Conservation (phyloP, 1,284 basidiomycete species). For the Cerrena zonata region DNA sequence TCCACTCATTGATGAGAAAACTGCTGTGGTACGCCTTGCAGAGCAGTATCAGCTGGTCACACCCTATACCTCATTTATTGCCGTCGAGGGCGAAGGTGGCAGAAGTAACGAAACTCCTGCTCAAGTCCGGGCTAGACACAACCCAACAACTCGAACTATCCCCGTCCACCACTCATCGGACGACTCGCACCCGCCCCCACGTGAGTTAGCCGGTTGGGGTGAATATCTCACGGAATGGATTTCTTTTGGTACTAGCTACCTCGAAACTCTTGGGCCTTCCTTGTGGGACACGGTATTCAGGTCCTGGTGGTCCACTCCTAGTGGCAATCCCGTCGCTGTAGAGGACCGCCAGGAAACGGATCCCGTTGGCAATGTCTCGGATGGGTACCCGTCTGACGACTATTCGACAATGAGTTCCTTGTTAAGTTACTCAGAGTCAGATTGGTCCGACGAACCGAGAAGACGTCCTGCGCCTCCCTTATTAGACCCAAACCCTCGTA, state of each 20-base stretch:
- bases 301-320: neutral
- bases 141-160: neutral
- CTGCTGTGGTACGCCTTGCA: conserved; percentile 8
- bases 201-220: too few species aligned
- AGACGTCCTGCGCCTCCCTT: conserved; percentile 1
- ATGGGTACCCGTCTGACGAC: conserved; percentile 1
- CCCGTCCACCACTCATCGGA: too few species aligned
- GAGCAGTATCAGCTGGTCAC: conserved; percentile 12
- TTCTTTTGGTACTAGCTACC: neutral
- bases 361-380: neutral
- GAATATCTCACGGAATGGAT: neutral
- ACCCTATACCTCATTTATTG: conserved; percentile 13
- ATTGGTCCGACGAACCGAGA: conserved; percentile 8
- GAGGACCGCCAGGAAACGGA: neutral
- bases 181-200: neutral
- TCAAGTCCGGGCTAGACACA: neutral
- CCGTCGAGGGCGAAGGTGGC: conserved; percentile 8
- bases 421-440: conserved; percentile 7
- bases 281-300: neutral
- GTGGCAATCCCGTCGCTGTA: neutral
- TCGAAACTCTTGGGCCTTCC: neutral
- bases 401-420: conserved; percentile 13
- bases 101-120: conserved; percentile 12
- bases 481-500: conserved; percentile 2
- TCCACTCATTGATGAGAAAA: conserved; percentile 7